These are phyloP conservation scores for Trichoderma sp. DNA, from an alignment of 2,329 filamentous ascomycete species.

Conservation along the genomic window DNA sequence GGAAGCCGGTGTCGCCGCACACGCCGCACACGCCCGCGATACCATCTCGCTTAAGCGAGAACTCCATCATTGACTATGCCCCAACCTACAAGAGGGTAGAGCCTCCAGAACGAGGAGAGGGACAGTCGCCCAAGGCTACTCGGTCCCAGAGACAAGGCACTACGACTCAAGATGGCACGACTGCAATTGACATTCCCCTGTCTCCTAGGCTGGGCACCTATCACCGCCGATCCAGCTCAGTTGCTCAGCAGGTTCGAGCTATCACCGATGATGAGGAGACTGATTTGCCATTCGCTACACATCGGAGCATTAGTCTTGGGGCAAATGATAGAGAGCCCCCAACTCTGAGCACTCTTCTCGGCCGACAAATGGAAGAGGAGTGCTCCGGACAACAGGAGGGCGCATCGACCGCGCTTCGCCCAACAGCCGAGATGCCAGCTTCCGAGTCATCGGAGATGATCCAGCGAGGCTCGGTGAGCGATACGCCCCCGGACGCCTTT, in stretches of 20 bases:
- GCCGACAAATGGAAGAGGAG: slow-evolving; percentile 43
- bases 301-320: slow-evolving; percentile 69
- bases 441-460: slow-evolving; percentile 44
- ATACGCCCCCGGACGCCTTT: slow-evolving; percentile 49
- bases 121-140: slow-evolving; percentile 33
- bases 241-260: slow-evolving; percentile 62
- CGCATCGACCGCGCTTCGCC: slow-evolving; percentile 39
- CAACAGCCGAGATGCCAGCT: slow-evolving; percentile 46
- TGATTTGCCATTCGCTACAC: slow-evolving; percentile 61
- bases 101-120: slow-evolving; percentile 35
- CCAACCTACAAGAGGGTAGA: slow-evolving; percentile 34
- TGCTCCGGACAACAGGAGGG: slow-evolving; percentile 29
- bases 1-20: slow-evolving; percentile 85
- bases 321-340: slow-evolving; percentile 65
- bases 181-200: slow-evolving; percentile 72
- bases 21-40: slow-evolving; percentile 93
- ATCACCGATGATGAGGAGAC: slow-evolving; percentile 60
- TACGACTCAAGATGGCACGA: slow-evolving; percentile 55
- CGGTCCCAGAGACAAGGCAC: slow-evolving; percentile 42
- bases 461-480: slow-evolving; percentile 48
- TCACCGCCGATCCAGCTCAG: slow-evolving; percentile 67
- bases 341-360: slow-evolving; percentile 64
- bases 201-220: slow-evolving; percentile 63
- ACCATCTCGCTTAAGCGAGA: slow-evolving; percentile 88
- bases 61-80: slow-evolving; percentile 63